These are phyloP conservation scores for Aspergillus awamori DNA, from an alignment of 2,329 filamentous ascomycete species.

Conservation along the genomic window DNA sequence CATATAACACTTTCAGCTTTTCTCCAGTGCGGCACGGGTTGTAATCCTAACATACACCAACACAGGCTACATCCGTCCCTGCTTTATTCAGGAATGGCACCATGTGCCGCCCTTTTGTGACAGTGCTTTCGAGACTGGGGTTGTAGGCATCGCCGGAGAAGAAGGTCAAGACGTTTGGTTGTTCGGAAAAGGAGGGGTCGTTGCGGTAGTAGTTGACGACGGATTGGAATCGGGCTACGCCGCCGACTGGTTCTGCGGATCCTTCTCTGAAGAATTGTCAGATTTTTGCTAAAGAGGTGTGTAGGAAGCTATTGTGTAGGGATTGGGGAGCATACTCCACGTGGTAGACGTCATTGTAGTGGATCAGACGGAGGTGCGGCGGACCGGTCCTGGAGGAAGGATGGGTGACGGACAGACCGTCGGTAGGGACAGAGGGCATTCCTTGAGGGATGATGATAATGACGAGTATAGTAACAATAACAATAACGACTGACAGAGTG, in stretches of 20 bases:
- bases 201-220: constrained; percentile 73
- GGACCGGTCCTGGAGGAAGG: constrained; percentile 48
- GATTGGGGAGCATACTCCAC: constrained; percentile 59
- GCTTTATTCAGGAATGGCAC: constrained; percentile 78
- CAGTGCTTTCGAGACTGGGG: constrained; percentile 81
- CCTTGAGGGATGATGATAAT: neutral
- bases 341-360: constrained; percentile 95
- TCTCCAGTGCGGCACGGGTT: constrained; percentile 2
- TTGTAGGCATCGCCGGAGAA: constrained; percentile 95
- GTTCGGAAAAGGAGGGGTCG: constrained; percentile 61
- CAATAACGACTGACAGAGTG: neutral
- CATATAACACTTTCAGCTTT: constrained; percentile 13
- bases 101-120: constrained; percentile 92
- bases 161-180: constrained; percentile 71
- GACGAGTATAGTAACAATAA: neutral
- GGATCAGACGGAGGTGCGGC: constrained; percentile 78
- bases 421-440: constrained; percentile 35
- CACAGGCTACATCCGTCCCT: constrained; percentile 76
- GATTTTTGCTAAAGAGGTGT: neutral
- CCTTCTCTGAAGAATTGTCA: constrained; percentile 44
- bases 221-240: constrained; percentile 77
- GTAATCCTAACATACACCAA: constrained; percentile 62
- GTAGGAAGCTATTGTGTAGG: neutral
- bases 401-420: constrained; percentile 46
- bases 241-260: constrained; percentile 81